phyloP scores from a whole-genome alignment of 495 filamentous ascomycete genomes.

The Thozetella sp. region DNA sequence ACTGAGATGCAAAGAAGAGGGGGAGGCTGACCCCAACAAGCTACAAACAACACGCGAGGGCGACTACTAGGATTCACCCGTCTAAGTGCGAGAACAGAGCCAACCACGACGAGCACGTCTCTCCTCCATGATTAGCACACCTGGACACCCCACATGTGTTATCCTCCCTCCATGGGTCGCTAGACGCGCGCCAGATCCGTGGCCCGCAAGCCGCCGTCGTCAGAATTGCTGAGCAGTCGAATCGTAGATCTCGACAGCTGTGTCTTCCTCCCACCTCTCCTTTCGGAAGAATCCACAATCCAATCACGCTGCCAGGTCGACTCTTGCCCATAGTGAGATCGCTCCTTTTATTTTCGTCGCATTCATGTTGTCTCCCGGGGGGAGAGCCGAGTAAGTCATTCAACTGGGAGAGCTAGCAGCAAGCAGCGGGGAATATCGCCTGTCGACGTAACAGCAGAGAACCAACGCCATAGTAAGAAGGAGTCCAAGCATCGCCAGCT shows the following conservation, averaged over 20 bases:
- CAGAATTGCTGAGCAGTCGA: neutral
- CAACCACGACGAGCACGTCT: neutral
- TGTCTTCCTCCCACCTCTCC: neutral
- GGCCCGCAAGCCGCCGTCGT: neutral
- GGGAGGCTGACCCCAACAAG: conserved; percentile 21
- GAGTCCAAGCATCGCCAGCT: neutral
- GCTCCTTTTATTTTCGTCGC: conserved; percentile 16
- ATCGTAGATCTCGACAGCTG: neutral
- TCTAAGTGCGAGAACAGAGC: neutral
- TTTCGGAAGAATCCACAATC: neutral
- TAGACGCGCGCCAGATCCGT: neutral
- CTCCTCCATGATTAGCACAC: neutral
- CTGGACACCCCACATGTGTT: too few species aligned
- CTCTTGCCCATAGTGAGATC: neutral
- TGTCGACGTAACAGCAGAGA: conserved; percentile 29
- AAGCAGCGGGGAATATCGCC: conserved; percentile 34
- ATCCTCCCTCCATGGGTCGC: neutral
- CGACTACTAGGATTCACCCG: neutral
- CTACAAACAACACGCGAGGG: conserved; percentile 14
- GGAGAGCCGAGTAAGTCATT: conserved; percentile 23
- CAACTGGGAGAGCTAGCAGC: conserved; percentile 24
- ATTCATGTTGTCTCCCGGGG: conserved; percentile 19
- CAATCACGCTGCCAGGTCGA: conserved; percentile 1
- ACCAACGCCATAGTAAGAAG: conserved; percentile 36
- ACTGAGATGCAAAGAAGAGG: conserved; percentile 26